Base-by-base conservation (phyloP, 1,284 basidiomycete genomes). In the Marasmius tenuissimus region DNA sequence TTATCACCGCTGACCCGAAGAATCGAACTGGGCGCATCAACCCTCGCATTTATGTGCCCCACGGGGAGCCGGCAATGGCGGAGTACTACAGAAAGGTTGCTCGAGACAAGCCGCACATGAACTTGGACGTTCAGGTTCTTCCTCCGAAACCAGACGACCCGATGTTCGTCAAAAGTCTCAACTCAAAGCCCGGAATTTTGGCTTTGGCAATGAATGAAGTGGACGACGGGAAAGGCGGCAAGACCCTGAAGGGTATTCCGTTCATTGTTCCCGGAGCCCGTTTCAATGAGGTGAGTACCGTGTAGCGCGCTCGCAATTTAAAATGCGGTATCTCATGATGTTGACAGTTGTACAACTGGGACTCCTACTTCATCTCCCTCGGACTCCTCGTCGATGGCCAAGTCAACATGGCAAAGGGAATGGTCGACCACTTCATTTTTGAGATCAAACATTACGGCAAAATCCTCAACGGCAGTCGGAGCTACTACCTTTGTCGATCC, bases 361-460 rank as follows among this genome's bases (percentile, higher is more conserved):
- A 95, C 74, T 94, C 92, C 20, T 97, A 97, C 80, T 97, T 97
- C 74, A 96, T 97, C 71, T 85, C 92, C 12, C 87, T 99, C 33
- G 97, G 97, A 38, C 85, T 99, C 6, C 86, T 99, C 20, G 93
- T 98, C 27, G 97, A 99, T 73, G 96, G 94, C 34, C 89, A 96
- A 70, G 86, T 97, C 47, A 87, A 91, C 65, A 92, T 98, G 84
- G 97, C 97, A 8, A 94, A 95, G 77, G 93, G 94, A 68, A 96
- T 97, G 85, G 95, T 98, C 53, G 97, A 98, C 65, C 97, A 99
- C 75, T 99, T 98, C 78, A 92, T 98, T 71, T 99, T 99, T 73
- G 94, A 99, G 81, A 98, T 99, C 82, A 94, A 89, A 76, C 93
- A 98, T 78, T 98, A 98, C 74, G 92, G 92, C 80, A 98, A 97